phyloP scores from a whole-genome alignment of 192 early-diverging fungal species.

The Backusella luteola region DNA sequence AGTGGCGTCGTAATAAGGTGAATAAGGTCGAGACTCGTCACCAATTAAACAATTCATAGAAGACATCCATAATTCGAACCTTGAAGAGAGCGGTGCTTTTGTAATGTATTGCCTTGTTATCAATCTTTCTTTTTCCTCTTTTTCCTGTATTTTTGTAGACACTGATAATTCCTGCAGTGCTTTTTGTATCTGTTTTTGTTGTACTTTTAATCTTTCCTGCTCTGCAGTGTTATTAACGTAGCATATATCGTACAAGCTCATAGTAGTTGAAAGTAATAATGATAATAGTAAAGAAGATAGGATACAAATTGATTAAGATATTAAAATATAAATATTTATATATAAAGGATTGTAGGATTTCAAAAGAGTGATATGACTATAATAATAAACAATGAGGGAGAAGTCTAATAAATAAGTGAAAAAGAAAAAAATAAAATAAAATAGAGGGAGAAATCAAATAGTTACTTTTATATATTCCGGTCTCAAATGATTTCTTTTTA shows the following conservation, averaged over 20 bases:
- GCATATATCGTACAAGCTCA: slow-evolving; percentile 11
- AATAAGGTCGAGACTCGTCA: slow-evolving; percentile 8
- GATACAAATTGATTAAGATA: neutral
- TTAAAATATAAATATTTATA: slow-evolving; percentile 2
- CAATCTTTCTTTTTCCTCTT: neutral
- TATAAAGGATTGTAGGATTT: neutral
- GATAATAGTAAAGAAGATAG: neutral
- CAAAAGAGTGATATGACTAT: slow-evolving; percentile 1
- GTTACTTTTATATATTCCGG: slow-evolving; percentile 6
- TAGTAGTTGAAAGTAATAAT: neutral
- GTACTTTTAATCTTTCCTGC: slow-evolving; percentile 9
- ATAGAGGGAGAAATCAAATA: slow-evolving; percentile 3
- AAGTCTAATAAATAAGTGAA: neutral
- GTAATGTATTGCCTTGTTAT: neutral
- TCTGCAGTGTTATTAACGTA: neutral
- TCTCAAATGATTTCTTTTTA: slow-evolving; percentile 6
- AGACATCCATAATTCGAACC: neutral
- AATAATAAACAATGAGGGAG: slow-evolving; percentile 9
- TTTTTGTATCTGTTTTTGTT: slow-evolving; percentile 7
- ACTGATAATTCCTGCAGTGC: slow-evolving; percentile 2
- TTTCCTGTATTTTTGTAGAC: neutral
- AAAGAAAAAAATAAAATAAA: neutral
- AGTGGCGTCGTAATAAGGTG: slow-evolving; percentile 1
- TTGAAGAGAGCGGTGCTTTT: neutral
- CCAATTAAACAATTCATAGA: neutral